phyloP scores from a whole-genome alignment of 169 alveolate species.

The Eimeria maxima region DNA sequence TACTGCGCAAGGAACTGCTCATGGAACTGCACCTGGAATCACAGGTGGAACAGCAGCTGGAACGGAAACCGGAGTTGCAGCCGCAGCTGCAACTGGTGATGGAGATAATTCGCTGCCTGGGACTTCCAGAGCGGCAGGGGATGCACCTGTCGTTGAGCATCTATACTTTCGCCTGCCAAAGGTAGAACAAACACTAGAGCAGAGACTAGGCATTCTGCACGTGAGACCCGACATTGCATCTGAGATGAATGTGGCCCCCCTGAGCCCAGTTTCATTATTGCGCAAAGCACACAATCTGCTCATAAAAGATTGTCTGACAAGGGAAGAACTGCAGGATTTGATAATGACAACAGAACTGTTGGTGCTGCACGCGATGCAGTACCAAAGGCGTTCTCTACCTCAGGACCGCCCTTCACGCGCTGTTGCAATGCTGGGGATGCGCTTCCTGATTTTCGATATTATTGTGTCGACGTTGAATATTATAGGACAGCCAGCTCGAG shows the following conservation, averaged over 20 bases:
- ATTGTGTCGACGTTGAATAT: background rate
- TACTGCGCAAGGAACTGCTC: background rate
- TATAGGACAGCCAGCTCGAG: background rate
- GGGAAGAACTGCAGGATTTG: background rate
- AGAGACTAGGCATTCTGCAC: too few relatives aligned
- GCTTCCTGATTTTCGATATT: background rate
- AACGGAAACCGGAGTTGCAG: background rate
- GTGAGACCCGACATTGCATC: background rate
- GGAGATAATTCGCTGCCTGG: background rate
- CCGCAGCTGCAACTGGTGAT: background rate
- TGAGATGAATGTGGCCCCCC: background rate
- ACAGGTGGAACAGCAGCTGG: background rate
- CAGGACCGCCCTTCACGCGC: background rate
- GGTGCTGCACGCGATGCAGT: background rate
- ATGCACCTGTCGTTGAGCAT: background rate
- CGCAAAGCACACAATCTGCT: background rate
- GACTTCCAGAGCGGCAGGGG: background rate
- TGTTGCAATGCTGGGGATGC: constrained; percentile 18
- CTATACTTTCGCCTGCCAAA: background rate
- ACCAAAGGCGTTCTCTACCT: background rate
- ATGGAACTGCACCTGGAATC: background rate
- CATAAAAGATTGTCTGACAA: background rate
- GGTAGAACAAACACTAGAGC: too few relatives aligned
- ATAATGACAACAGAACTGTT: background rate
- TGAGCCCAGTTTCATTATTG: background rate